Evolutionary conservation across 768 basidiomycete genomes (phyloP).

Genomic region (Trametes villosa): DNA sequence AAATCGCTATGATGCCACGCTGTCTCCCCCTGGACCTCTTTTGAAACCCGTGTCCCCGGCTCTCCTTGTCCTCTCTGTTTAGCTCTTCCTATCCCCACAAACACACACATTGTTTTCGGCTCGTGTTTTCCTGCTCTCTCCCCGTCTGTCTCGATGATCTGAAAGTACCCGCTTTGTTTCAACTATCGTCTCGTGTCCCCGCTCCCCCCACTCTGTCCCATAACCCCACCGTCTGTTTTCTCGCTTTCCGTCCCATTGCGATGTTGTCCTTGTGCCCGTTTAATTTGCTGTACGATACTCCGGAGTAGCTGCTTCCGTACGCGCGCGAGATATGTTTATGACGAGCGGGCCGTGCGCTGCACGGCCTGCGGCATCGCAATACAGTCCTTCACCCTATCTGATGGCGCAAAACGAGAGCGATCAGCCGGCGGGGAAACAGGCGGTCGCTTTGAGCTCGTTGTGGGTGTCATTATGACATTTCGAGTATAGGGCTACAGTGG

Average conservation of each 20-base stretch:
- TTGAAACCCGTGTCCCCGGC: background rate
- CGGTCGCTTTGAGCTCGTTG: too few relatives aligned
- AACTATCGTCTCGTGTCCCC: background rate
- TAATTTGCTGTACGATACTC: slow-evolving; percentile 11
- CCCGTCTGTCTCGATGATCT: background rate
- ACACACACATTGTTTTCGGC: too few relatives aligned
- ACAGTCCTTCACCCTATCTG: slow-evolving; percentile 1
- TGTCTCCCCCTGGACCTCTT: background rate
- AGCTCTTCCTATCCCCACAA: too few relatives aligned
- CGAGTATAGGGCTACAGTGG: too few relatives aligned
- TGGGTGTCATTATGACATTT: too few relatives aligned
- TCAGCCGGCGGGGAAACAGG: too few relatives aligned
- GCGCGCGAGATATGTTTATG: background rate
- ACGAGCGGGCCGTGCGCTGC: background rate
- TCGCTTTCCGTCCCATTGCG: background rate
- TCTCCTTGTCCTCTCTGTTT: background rate
- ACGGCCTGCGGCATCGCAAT: slow-evolving; percentile 6
- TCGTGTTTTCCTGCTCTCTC: background rate
- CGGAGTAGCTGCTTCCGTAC: background rate
- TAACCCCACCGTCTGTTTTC: background rate
- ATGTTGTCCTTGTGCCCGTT: background rate
- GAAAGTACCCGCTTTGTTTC: background rate
- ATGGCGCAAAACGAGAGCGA: too few relatives aligned
- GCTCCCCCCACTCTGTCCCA: slow-evolving; percentile 1
- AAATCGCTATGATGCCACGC: background rate